Percentiles rank a stretch among this genome's conserved stretches.
Evolutionary conservation across 352 stramenopile genomes (phyloP).

Genomic region (Globisporangium cylindrosporum): DNA sequence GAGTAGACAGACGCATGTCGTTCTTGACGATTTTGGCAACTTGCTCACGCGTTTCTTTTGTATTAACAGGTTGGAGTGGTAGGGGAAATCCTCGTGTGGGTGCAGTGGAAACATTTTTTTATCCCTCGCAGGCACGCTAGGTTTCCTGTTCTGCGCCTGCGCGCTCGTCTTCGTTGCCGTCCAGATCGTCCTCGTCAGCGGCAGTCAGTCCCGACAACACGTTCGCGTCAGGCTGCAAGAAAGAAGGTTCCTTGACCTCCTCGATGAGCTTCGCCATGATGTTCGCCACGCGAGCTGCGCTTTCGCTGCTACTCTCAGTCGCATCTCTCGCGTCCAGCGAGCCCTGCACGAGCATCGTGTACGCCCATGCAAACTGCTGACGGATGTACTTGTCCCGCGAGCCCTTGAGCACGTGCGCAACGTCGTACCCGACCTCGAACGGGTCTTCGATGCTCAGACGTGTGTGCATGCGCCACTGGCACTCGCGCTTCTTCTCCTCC

Average conservation of each 20-base stretch:
- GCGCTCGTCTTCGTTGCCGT: not conserved
- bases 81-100: too few relatives aligned
- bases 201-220: not conserved
- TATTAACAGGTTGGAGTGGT: not conserved
- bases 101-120: not conserved
- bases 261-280: conserved; percentile 15
- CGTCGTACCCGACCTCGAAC: conserved; percentile 98
- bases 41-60: too few relatives aligned
- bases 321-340: conserved; percentile 9
- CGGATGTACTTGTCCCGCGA: conserved; percentile 84
- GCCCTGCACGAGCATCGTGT: conserved; percentile 55
- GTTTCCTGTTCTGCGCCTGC: not conserved
- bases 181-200: not conserved
- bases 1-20: too few relatives aligned
- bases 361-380: conserved; percentile 76
- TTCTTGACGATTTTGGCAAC: too few relatives aligned
- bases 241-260: conserved; percentile 13
- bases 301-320: not conserved
- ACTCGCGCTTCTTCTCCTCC: conserved; percentile 64
- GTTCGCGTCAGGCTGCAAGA: conserved; percentile 12
- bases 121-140: not conserved
- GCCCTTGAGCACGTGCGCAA: conserved; percentile 95
- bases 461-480: conserved; percentile 75
- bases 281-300: not conserved
- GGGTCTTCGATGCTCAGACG: conserved; percentile 96